These are phyloP conservation scores for Termitomyces sp. DNA, from an alignment of 768 basidiomycete genomes.

Conservation along the genomic window DNA sequence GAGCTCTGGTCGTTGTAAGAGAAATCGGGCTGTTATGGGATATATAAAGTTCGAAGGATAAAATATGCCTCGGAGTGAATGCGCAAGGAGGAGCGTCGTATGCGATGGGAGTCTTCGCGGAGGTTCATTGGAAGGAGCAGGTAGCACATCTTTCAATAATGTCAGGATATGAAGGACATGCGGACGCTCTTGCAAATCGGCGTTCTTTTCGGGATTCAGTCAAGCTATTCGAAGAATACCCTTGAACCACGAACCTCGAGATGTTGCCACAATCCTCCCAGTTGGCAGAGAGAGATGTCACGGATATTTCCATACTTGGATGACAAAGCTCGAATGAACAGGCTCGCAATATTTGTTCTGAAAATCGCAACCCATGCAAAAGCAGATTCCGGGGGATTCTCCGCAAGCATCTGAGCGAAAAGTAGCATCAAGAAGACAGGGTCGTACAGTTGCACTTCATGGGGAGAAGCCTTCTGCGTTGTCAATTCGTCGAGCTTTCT, in stretches of 20 bases:
- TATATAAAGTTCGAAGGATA: conserved; percentile 88
- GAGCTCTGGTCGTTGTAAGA: conserved; percentile 82
- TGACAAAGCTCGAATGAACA: conserved; percentile 71
- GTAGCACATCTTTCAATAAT: conserved; percentile 54
- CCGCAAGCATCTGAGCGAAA: conserved; percentile 59
- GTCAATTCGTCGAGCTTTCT: conserved; percentile 40
- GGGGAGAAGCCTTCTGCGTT: conserved; percentile 15
- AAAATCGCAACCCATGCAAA: conserved; percentile 86
- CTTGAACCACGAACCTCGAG: conserved; percentile 51
- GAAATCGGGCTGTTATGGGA: conserved; percentile 79
- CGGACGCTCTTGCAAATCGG: conserved; percentile 72
- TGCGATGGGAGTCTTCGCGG: conserved; percentile 67
- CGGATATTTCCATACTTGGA: conserved; percentile 58
- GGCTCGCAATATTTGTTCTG: conserved; percentile 69
- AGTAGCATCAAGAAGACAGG: conserved; percentile 70
- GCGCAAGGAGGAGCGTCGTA: conserved; percentile 75
- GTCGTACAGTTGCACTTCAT: conserved; percentile 60
- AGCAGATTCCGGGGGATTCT: conserved; percentile 50
- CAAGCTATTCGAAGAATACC: neutral
- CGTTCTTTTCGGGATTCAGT: conserved; percentile 26
- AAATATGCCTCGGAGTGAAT: conserved; percentile 78
- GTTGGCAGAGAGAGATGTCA: conserved; percentile 51
- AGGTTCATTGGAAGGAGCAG: conserved; percentile 30
- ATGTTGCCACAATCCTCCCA: conserved; percentile 53
- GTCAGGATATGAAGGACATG: conserved; percentile 70